A percentile compares a stretch with the other conserved stretches of the same genome.
Evolutionary conservation across 2,329 filamentous ascomycete species (phyloP).

Genomic region (Aspergillus sp.): DNA sequence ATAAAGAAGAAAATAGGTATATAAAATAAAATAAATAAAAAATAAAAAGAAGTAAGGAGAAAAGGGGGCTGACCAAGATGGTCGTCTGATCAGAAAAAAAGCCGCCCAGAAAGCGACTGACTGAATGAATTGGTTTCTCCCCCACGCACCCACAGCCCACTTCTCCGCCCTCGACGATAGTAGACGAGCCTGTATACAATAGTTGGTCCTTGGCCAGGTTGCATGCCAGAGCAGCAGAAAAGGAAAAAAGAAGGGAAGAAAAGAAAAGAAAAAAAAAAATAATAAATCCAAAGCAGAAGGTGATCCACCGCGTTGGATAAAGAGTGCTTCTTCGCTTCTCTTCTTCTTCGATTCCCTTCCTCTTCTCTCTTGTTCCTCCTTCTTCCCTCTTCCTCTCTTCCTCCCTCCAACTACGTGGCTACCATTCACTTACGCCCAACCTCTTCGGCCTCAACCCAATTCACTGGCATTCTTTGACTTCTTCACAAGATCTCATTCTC

Average conservation of each 20-base stretch:
- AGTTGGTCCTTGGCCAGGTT: neutral
- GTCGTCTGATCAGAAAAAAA: conserved; percentile 18
- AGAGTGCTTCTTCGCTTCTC: conserved; percentile 1
- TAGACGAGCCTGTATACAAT: neutral
- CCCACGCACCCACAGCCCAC: conserved; percentile 19
- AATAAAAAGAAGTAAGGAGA: conserved; percentile 7
- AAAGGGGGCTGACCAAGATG: conserved; percentile 9
- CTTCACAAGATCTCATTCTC: too few species aligned
- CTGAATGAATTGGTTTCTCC: conserved; percentile 5
- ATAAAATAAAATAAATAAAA: neutral
- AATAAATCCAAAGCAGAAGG: too few species aligned
- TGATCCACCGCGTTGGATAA: too few species aligned
- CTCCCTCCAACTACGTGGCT: neutral
- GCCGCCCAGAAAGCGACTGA: conserved; percentile 3
- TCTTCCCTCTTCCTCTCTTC: conserved; percentile 10
- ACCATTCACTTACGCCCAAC: too few species aligned
- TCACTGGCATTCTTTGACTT: too few species aligned
- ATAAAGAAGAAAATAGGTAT: neutral
- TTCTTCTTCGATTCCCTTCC: conserved; percentile 11
- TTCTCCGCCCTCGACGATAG: conserved; percentile 18
- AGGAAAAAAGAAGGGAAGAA: too few species aligned
- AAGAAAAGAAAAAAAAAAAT: too few species aligned
- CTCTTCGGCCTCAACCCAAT: too few species aligned
- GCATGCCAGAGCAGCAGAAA: too few species aligned
- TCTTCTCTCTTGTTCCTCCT: conserved; percentile 7